phyloP scores from a whole-genome alignment of 108 stramenopile species.

The Cyclotella baltica region DNA sequence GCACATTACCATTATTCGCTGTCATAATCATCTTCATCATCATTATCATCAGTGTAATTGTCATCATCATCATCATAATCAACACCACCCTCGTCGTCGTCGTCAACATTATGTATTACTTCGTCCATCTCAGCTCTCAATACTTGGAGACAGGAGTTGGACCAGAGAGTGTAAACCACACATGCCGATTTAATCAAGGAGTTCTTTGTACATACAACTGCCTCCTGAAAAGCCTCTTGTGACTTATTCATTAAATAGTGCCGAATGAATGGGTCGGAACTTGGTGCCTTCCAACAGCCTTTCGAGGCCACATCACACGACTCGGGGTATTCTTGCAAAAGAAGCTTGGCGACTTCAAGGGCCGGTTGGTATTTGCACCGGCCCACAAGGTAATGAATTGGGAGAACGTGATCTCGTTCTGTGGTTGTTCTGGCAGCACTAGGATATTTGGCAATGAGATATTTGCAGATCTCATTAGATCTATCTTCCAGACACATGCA shows the following conservation, averaged over 20 bases:
- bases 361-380: neutral
- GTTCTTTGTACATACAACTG: no score
- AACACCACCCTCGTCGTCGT: neutral
- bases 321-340: neutral
- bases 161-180: neutral
- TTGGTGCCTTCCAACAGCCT: neutral
- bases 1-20: no score
- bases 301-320: neutral
- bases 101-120: neutral
- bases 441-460: neutral
- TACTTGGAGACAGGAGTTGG: neutral
- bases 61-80: neutral
- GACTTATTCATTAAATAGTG: neutral
- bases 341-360: neutral
- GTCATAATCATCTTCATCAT: neutral
- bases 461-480: neutral
- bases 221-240: no score
- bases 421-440: neutral
- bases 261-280: neutral
- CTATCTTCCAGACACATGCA: neutral
- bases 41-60: neutral
- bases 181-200: neutral
- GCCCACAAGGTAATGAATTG: neutral
- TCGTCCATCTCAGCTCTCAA: neutral
- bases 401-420: neutral